phyloP scores from a whole-genome alignment of 768 basidiomycete species.

The Leccinum longicurvipes region DNA sequence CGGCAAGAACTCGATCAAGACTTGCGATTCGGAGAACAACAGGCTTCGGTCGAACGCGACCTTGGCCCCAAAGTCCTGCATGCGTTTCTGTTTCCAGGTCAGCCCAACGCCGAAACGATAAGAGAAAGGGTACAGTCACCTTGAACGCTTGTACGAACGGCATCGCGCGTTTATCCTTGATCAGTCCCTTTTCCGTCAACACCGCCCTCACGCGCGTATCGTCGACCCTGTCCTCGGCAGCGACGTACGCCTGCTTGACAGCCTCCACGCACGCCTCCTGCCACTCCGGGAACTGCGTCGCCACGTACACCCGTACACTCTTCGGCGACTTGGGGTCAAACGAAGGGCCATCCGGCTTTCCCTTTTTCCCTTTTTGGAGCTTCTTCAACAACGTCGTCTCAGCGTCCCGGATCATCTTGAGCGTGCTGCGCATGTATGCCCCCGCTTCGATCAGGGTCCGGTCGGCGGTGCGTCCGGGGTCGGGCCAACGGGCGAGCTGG shows the following conservation, averaged over 20 bases:
- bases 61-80: conserved; percentile 68
- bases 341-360: conserved; percentile 39
- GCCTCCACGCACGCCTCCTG: conserved; percentile 79
- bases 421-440: conserved; percentile 81
- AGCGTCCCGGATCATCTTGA: conserved; percentile 88
- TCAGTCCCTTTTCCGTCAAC: conserved; percentile 67
- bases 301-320: conserved; percentile 85
- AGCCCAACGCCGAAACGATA: background rate
- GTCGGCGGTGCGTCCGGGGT: conserved; percentile 57
- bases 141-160: conserved; percentile 93
- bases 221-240: conserved; percentile 64
- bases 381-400: conserved; percentile 78
- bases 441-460: conserved; percentile 65
- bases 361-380: conserved; percentile 72
- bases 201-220: conserved; percentile 72
- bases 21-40: conserved; percentile 77
- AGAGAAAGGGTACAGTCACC: conserved; percentile 42
- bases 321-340: conserved; percentile 88
- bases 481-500: conserved; percentile 92
- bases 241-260: conserved; percentile 64
- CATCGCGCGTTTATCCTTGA: conserved; percentile 96
- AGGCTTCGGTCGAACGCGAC: conserved; percentile 80
- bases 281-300: conserved; percentile 91
- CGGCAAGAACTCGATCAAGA: conserved; percentile 66
- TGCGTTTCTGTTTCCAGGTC: conserved; percentile 60